phyloP scores from a whole-genome alignment of 495 filamentous ascomycete genomes.

The Penicillium verhagenii region DNA sequence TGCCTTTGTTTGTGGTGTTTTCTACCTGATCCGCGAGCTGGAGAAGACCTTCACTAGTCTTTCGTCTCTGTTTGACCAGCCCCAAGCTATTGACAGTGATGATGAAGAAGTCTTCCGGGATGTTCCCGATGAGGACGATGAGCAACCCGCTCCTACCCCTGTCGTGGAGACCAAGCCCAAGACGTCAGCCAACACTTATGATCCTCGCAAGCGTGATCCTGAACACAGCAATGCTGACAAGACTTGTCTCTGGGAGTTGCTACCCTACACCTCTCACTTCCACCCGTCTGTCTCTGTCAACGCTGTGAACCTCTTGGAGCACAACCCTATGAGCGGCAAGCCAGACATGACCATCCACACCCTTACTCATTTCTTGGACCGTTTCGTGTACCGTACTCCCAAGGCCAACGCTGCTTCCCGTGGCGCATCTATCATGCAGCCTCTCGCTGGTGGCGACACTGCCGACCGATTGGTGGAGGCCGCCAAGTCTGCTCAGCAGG shows the following conservation, averaged over 20 bases:
- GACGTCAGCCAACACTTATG: slow-evolving; percentile 55
- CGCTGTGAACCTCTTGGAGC: slow-evolving; percentile 64
- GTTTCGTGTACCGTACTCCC: slow-evolving; percentile 91
- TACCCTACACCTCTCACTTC: slow-evolving; percentile 79
- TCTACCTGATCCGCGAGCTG: slow-evolving; percentile 84
- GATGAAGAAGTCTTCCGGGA: slow-evolving; percentile 75
- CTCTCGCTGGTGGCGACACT: slow-evolving; percentile 66
- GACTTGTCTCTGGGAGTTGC: slow-evolving; percentile 88
- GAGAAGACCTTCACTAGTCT: slow-evolving; percentile 73
- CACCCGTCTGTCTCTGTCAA: slow-evolving; percentile 95
- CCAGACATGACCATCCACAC: slow-evolving; percentile 86
- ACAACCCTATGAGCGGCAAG: slow-evolving; percentile 71
- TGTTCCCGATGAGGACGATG: slow-evolving; percentile 56
- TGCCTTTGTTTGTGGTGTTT: slow-evolving; percentile 82
- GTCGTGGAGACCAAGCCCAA: slow-evolving; percentile 18
- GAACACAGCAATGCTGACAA: slow-evolving; percentile 86
- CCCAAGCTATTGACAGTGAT: slow-evolving; percentile 64
- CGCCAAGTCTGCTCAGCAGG: slow-evolving; percentile 42
- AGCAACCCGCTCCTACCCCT: slow-evolving; percentile 26
- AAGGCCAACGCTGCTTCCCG: slow-evolving; percentile 62
- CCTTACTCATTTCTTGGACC: slow-evolving; percentile 91
- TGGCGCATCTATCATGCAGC: slow-evolving; percentile 94
- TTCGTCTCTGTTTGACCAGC: slow-evolving; percentile 65
- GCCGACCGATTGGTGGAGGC: slow-evolving; percentile 64
- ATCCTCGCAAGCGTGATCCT: slow-evolving; percentile 87